Conservation (phyloP, 2,329 filamentous ascomycete species). For the Fonsecaea pedrosoi region DNA sequence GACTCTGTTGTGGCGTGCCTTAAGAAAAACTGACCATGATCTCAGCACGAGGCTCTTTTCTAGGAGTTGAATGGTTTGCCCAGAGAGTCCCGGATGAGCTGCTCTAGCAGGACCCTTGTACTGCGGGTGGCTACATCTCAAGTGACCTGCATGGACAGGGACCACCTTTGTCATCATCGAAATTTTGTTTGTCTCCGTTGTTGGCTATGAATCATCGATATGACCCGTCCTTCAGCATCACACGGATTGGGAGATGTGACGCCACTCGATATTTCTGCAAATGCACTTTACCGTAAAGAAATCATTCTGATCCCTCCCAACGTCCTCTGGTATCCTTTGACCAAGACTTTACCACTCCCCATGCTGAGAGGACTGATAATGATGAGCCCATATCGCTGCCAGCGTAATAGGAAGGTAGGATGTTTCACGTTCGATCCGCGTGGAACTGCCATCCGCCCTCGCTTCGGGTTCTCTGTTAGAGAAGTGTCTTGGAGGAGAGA, state of each 20-base stretch:
- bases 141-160: conserved; percentile 15
- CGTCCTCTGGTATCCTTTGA: conserved; percentile 31
- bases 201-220: conserved; percentile 32
- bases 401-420: conserved; percentile 14
- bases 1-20: not conserved
- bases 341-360: conserved; percentile 30
- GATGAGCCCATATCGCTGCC: conserved; percentile 16
- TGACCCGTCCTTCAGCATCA: conserved; percentile 30
- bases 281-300: conserved; percentile 34
- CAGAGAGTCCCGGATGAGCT: not conserved
- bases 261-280: conserved; percentile 30
- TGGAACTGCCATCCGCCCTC: conserved; percentile 65
- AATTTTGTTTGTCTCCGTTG: conserved; percentile 28
- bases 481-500: conserved; percentile 71
- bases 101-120: not conserved
- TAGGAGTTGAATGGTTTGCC: too few species aligned
- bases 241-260: conserved; percentile 34
- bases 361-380: conserved; percentile 41
- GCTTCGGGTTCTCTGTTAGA: conserved; percentile 69
- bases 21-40: not conserved
- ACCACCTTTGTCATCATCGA: conserved; percentile 30
- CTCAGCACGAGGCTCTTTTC: not conserved
- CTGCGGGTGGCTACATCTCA: not conserved
- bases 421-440: conserved; percentile 69
- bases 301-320: conserved; percentile 35